These are phyloP conservation scores for Takashimella koratensis DNA, from an alignment of 1,284 basidiomycete genomes.

Conservation along the genomic window DNA sequence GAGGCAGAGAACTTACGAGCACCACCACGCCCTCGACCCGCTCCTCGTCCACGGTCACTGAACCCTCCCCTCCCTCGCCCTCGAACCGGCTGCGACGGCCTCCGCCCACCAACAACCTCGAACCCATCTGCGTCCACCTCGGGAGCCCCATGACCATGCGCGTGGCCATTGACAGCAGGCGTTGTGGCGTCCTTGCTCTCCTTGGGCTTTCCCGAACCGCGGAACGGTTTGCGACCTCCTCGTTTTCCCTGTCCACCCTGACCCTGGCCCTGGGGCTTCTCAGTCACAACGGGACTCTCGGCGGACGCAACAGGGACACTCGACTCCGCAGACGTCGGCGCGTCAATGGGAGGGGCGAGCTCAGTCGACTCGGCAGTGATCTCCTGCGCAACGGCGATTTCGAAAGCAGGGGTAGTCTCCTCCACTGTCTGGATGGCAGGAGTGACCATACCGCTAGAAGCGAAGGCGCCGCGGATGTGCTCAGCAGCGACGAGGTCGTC, in stretches of 20 bases:
- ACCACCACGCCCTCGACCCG: slow-evolving; percentile 6
- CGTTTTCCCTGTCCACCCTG: not conserved
- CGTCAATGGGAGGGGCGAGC: not conserved
- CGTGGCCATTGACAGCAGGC: not conserved
- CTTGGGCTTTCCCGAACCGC: not conserved
- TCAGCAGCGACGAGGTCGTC: slow-evolving; percentile 16
- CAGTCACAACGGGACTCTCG: not conserved
- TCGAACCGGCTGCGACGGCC: slow-evolving; percentile 8
- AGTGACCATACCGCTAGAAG: not conserved
- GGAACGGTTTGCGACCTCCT: not conserved
- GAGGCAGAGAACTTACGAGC: slow-evolving; percentile 6
- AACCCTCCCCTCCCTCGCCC: slow-evolving; percentile 9
- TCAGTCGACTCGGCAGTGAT: not conserved
- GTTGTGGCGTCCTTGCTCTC: not conserved
- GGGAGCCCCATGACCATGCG: slow-evolving; percentile 2
- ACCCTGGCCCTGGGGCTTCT: not conserved
- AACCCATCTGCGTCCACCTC: slow-evolving; percentile 40
- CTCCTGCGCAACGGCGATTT: not conserved
- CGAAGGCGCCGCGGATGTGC: slow-evolving; percentile 7
- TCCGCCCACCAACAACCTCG: slow-evolving; percentile 27
- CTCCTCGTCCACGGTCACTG: slow-evolving; percentile 1
- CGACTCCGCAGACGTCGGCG: not conserved
- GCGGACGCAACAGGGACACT: not conserved
- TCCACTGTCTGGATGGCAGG: not conserved
- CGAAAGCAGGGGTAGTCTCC: not conserved